Base-by-base conservation (phyloP, 805 yeast genomes). In the Spathaspora sp. region DNA sequence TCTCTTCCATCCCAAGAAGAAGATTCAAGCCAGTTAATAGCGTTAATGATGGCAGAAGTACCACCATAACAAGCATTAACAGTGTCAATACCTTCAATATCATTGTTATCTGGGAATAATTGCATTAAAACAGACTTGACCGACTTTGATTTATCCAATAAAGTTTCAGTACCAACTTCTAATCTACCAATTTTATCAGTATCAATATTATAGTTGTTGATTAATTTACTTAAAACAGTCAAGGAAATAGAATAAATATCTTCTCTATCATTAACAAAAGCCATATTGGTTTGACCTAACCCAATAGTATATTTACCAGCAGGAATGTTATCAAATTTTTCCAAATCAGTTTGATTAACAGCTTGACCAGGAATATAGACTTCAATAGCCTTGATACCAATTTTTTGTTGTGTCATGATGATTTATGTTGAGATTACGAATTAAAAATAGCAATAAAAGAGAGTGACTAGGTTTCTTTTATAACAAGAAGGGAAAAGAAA, bases 41-140 rank as follows among this genome's bases (percentile, higher is more conserved):
- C 83, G 76, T 93, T 94, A 78, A 94, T 85, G 29, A 94, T 81
- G 10, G 99, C 98, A 63, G 85, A 84, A 57, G 98, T 93, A 71
- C 98, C 99, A 71, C 99, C 99, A 72, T 94, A 94, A 77, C 99
- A 94, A 31, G 99, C 99, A 72, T 94, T 94, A 63, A 91, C 70
- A 58, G 96, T 91, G 73, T 94, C 99, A 56, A 94, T 78, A 73
- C 99, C 99, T 76, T 94, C 99, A 61, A 93, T 78, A 66, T 94
- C 98, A 62, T 79, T 72, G 79, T 94, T 94, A 49, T 82, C 93
- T 53, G 87, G 90, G 60, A 94, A 86, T 59, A 94, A 82, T 75
- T 92, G 97, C 89, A 91, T 93, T 70, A 94, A 79, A 42, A 94
- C 96, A 38, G 97, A 83, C 77, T 94, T 94, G 66, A 93, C 96